A percentile compares a stretch with the other conserved stretches of the same genome.
Evolutionary conservation across 306 rosid genomes (phyloP).

Genomic region (Quercus dentata): DNA sequence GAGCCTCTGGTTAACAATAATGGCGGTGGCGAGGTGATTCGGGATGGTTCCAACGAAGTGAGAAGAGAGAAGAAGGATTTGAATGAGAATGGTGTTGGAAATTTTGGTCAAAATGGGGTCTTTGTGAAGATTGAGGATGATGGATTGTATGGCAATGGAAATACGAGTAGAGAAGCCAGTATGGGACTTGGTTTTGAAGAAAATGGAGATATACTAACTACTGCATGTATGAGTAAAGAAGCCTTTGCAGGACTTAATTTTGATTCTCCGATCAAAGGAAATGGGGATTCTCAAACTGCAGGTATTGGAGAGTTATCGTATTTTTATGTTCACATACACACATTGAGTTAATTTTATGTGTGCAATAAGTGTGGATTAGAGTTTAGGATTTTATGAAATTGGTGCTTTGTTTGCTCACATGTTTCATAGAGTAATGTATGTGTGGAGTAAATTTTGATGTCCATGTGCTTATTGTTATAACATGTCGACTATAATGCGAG

Average conservation of each 20-base stretch:
- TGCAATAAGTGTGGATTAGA: background rate
- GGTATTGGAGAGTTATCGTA: background rate
- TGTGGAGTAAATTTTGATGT: background rate
- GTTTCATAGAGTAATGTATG: background rate
- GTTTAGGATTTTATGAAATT: background rate
- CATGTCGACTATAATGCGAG: background rate
- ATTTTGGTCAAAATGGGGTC: too few species aligned
- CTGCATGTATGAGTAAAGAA: background rate
- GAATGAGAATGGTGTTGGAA: background rate
- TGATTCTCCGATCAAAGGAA: background rate
- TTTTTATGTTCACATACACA: background rate
- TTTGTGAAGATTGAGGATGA: background rate
- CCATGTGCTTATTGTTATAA: background rate
- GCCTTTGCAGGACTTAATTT: background rate
- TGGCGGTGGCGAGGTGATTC: background rate
- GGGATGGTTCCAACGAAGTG: too few species aligned
- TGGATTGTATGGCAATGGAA: background rate
- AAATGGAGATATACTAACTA: background rate
- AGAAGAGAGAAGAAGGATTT: background rate
- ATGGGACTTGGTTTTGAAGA: background rate
- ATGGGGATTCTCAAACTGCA: background rate
- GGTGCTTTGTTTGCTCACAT: background rate
- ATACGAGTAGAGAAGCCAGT: background rate
- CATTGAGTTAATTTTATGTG: background rate
- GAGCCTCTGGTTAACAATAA: background rate